phyloP scores from a whole-genome alignment of 2,329 filamentous ascomycete species.

The Fusarium vanettenii region DNA sequence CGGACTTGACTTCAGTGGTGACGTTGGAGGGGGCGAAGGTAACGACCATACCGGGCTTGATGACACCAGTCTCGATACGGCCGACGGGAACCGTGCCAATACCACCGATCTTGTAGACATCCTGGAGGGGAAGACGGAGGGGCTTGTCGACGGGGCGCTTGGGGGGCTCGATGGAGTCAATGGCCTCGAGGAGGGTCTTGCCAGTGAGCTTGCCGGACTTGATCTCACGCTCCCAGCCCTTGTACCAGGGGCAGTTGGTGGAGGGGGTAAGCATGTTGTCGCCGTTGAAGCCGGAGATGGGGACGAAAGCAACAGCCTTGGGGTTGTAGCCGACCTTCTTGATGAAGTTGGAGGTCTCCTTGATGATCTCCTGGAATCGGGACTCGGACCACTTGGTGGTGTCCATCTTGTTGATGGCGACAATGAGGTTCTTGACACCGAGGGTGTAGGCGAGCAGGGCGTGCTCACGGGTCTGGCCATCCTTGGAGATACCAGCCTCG shows the following conservation, averaged over 20 bases:
- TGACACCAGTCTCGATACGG: constrained; percentile 99
- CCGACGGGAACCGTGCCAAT: constrained; percentile 99
- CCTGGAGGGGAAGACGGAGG: constrained; percentile 99
- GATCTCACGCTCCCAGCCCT: constrained; percentile 98
- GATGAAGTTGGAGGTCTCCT: constrained; percentile 99
- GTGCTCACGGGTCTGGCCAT: constrained; percentile 99
- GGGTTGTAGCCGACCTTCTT: constrained; percentile 99
- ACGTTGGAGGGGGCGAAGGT: constrained; percentile 99
- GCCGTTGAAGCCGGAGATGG: constrained; percentile 99
- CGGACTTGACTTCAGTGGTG: constrained; percentile 99
- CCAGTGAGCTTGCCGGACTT: constrained; percentile 88
- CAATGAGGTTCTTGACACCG: constrained; percentile 99
- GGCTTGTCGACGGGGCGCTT: constrained; percentile 98
- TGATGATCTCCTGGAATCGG: constrained; percentile 99
- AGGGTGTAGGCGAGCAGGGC: constrained; percentile 99
- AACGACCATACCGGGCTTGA: constrained; percentile 93
- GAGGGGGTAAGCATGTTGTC: constrained; percentile 98
- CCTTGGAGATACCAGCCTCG: constrained; percentile 99
- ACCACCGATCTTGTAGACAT: constrained; percentile 99
- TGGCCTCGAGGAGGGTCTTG: constrained; percentile 99
- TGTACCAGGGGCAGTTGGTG: constrained; percentile 99
- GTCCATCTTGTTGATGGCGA: constrained; percentile 99
- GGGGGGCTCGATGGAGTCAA: constrained; percentile 94
- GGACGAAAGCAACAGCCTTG: constrained; percentile 97
- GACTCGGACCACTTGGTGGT: constrained; percentile 98